Base-by-base conservation (phyloP, 2,329 filamentous ascomycete genomes). In the Penicillium sp. region DNA sequence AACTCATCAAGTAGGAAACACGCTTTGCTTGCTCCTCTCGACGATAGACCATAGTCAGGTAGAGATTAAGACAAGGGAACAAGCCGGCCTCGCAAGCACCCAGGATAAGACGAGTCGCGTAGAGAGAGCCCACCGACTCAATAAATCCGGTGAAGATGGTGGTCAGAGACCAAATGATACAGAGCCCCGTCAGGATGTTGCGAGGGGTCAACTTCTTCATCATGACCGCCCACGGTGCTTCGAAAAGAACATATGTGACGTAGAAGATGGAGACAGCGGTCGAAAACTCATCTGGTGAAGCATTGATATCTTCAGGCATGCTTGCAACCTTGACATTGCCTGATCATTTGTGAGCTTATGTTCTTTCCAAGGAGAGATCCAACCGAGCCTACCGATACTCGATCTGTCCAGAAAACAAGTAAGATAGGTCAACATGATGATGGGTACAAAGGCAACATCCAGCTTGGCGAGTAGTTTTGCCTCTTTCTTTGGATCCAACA, bases 351-450 rank as follows among this genome's bases (percentile, higher is more conserved):
- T 59, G 10, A 60, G 34, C 29, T 43, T 2, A 9, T 39, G 35
- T 32, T 2, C 20, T 31, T 47, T 29, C 4, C 4, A 5, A 3
- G 26, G n/a, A 6, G n/a, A 6, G 20, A 4, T 14, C 24, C 0
- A 16, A 43, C 2, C 3, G 13, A 35, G 52, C 53, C 22, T 61
- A 74, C 78, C 78, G 38, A 84, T 82, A 60, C 82, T 82, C 20
- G 75, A 74, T 52, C 83, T 76, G 66, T 86, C 83, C 39, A 84
- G 71, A 62, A 82, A 83, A 58, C 78, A 82, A 4, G 77, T 75
- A 20, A 85, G 64, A 58, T 83, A 85, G 5, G 84, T 75, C 45
- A 82, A 67, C 76, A 82, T 83, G 56, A 85, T 80, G 53, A 84
- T 77, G 0, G 80, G 80, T 5, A 78, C 75, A 49, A 82, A 77